A percentile compares a stretch with the other conserved stretches of the same genome.
Conservation (phyloP, 306 rosid genomes). For the Quercus mongolica region DNA sequence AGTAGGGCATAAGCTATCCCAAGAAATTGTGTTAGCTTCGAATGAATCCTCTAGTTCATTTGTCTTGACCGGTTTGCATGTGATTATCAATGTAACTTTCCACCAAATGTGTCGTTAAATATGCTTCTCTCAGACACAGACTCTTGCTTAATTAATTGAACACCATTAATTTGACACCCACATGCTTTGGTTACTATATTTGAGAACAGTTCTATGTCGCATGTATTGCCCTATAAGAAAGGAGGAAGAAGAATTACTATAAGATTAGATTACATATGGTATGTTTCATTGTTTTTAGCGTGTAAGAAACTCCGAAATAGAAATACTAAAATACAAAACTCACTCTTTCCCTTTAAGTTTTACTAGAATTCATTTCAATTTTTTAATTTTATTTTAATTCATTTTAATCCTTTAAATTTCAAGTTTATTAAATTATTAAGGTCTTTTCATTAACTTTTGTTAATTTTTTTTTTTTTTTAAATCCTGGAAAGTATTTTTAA, state of each 20-base stretch:
- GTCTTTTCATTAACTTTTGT: too few relatives aligned
- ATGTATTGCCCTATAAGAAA: background rate
- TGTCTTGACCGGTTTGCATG: slow-evolving; percentile 6
- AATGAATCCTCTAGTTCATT: background rate
- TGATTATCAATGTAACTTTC: slow-evolving; percentile 21
- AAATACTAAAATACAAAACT: too few relatives aligned
- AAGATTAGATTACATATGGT: background rate
- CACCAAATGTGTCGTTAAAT: slow-evolving; percentile 20
- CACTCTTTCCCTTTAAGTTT: too few relatives aligned
- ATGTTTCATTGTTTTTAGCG: background rate
- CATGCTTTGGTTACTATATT: background rate
- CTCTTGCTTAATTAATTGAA: background rate
- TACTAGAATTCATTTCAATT: too few relatives aligned
- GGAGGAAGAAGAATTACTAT: background rate
- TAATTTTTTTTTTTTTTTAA: too few relatives aligned
- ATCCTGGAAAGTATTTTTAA: too few relatives aligned
- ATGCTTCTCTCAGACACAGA: background rate
- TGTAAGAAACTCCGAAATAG: too few relatives aligned
- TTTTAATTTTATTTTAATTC: too few relatives aligned
- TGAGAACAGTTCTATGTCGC: background rate
- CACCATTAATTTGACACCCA: background rate
- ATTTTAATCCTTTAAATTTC: too few relatives aligned
- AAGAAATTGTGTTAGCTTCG: background rate
- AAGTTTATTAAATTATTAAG: too few relatives aligned
- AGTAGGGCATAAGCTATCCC: slow-evolving; percentile 19